phyloP scores from a whole-genome alignment of 352 stramenopile species.

The Pythium biforme region DNA sequence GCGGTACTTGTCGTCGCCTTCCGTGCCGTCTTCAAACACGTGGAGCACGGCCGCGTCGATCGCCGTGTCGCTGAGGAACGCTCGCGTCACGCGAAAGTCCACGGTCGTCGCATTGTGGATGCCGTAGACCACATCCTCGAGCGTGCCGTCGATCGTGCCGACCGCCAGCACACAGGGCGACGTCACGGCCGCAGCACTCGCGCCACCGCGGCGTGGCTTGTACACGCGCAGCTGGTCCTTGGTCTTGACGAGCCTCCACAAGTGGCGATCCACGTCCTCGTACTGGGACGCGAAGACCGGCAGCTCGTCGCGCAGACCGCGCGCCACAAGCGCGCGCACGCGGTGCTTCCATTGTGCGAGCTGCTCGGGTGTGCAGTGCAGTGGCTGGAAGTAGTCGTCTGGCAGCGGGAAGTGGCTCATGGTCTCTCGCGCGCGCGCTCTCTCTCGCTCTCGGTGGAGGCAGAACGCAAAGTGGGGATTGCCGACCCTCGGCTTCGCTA shows the following conservation, averaged over 20 bases:
- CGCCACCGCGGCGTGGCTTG: background rate
- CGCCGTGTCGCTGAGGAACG: conserved; percentile 19
- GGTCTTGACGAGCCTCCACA: conserved; percentile 13
- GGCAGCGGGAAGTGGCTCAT: conserved; percentile 13
- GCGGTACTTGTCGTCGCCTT: conserved; percentile 15
- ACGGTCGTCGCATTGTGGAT: conserved; percentile 34
- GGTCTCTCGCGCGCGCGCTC: too few relatives aligned
- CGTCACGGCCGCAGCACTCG: too few relatives aligned
- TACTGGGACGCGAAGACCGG: background rate
- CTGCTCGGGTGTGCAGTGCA: conserved; percentile 1
- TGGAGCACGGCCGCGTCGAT: conserved; percentile 33
- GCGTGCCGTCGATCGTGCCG: conserved; percentile 44
- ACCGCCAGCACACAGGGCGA: conserved; percentile 35
- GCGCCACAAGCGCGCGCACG: background rate
- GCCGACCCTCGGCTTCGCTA: too few relatives aligned
- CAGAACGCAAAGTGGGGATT: too few relatives aligned
- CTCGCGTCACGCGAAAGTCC: conserved; percentile 36
- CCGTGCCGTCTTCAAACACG: conserved; percentile 39
- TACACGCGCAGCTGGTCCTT: conserved; percentile 9
- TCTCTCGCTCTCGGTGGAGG: too few relatives aligned
- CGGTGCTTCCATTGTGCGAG: conserved; percentile 11
- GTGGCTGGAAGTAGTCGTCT: conserved; percentile 11
- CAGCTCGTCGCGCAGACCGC: background rate
- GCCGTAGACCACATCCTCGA: conserved; percentile 66
- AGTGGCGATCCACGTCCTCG: background rate